Conservation (phyloP, 305 asterid genomes). For the Solanum aculeatissimum region DNA sequence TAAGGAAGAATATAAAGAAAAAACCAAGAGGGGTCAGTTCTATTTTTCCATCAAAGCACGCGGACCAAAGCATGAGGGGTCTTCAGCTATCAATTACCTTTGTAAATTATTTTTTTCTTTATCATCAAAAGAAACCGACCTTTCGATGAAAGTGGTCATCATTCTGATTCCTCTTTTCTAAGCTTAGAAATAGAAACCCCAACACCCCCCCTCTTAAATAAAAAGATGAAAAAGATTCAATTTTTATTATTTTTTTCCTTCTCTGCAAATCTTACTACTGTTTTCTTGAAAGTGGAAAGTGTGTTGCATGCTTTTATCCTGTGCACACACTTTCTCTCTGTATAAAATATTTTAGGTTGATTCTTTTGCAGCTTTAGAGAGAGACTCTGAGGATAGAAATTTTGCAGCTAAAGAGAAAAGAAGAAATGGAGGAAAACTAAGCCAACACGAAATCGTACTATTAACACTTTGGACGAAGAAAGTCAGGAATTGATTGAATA, state of each 20-base stretch:
- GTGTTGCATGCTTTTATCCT: slow-evolving; percentile 44
- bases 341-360: slow-evolving; percentile 20
- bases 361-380: slow-evolving; percentile 34
- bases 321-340: slow-evolving; percentile 15
- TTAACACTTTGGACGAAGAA: not conserved
- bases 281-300: slow-evolving; percentile 5
- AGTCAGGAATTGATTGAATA: slow-evolving; percentile 14
- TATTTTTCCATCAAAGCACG: slow-evolving; percentile 74
- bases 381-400: not conserved
- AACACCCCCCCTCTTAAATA: slow-evolving; percentile 6
- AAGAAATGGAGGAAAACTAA: slow-evolving; percentile 24
- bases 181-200: slow-evolving; percentile 17
- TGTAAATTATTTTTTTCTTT: not conserved
- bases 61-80: slow-evolving; percentile 82
- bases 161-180: slow-evolving; percentile 23
- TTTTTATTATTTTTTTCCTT: not conserved
- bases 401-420: slow-evolving; percentile 10
- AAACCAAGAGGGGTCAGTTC: slow-evolving; percentile 34
- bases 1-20: slow-evolving; percentile 4
- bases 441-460: slow-evolving; percentile 48
- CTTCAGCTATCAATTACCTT: slow-evolving; percentile 22
- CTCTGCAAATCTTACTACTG: not conserved
- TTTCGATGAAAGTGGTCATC: slow-evolving; percentile 54
- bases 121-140: slow-evolving; percentile 60
- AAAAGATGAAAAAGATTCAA: slow-evolving; percentile 18